These are phyloP conservation scores for Tolypocladium amazonense DNA, from an alignment of 2,329 filamentous ascomycete genomes.

Conservation along the genomic window DNA sequence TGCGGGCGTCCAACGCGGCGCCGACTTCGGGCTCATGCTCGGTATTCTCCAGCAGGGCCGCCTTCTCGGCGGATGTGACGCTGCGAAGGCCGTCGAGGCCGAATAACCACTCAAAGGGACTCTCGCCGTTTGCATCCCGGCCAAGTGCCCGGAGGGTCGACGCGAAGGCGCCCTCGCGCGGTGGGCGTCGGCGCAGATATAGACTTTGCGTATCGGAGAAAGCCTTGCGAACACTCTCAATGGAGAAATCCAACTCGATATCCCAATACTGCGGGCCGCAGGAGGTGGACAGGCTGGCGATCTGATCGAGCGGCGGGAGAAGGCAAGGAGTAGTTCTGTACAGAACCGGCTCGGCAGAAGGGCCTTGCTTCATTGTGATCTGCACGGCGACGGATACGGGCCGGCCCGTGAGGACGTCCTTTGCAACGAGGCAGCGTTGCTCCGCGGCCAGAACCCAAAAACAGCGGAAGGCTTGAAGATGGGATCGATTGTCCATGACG, in stretches of 20 bases:
- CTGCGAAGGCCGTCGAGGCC: constrained; percentile 41
- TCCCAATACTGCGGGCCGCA: constrained; percentile 67
- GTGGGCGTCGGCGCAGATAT: constrained; percentile 59
- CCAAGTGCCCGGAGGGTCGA: constrained; percentile 67
- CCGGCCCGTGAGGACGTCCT: constrained; percentile 75
- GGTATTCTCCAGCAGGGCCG: constrained; percentile 45
- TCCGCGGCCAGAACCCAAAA: constrained; percentile 95
- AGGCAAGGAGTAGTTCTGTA: constrained; percentile 46
- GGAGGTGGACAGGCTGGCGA: constrained; percentile 49
- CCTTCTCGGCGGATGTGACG: constrained; percentile 56
- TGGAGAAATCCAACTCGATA: constrained; percentile 63
- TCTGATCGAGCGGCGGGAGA: constrained; percentile 53
- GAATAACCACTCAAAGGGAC: constrained; percentile 67
- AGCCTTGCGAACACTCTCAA: constrained; percentile 48
- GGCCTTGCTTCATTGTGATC: constrained; percentile 43
- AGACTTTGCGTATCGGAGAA: constrained; percentile 61
- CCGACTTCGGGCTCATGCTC: constrained; percentile 36
- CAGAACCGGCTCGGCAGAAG: constrained; percentile 25
- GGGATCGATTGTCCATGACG: constrained; percentile 87
- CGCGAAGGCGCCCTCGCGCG: constrained; percentile 58
- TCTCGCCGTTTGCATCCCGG: constrained; percentile 16
- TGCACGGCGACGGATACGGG: constrained; percentile 65
- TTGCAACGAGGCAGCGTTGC: constrained; percentile 75
- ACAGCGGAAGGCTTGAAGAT: constrained; percentile 92
- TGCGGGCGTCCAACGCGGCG: constrained; percentile 56